phyloP scores from a whole-genome alignment of 1,284 basidiomycete genomes.

The Calocybe gambosa region DNA sequence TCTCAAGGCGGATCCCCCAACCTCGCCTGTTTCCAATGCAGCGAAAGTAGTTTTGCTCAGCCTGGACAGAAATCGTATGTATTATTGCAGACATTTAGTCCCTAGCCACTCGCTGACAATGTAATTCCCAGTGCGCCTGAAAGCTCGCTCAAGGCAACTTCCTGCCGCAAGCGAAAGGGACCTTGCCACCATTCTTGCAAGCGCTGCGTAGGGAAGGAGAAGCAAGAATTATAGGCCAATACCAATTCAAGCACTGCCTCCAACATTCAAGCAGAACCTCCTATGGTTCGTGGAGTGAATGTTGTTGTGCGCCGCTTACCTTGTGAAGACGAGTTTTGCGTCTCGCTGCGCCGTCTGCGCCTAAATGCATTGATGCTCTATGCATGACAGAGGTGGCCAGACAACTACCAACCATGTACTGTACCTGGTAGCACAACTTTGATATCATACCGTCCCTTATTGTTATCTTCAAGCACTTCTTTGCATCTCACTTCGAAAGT shows the following conservation, averaged over 20 bases:
- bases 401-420: neutral
- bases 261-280: neutral
- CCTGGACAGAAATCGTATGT: constrained; percentile 86
- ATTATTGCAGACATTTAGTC: constrained; percentile 5
- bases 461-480: no score
- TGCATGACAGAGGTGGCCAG: neutral
- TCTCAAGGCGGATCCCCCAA: constrained; percentile 39
- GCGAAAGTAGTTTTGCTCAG: constrained; percentile 84
- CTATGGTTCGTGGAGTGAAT: neutral
- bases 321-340: neutral
- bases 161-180: constrained; percentile 74
- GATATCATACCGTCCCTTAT: no score
- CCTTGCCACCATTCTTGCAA: constrained; percentile 55
- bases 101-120: constrained; percentile 16
- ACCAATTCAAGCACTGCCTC: neutral
- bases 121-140: constrained; percentile 58
- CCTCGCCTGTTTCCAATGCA: constrained; percentile 30
- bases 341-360: neutral
- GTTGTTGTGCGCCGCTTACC: neutral
- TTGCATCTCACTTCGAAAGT: no score
- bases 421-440: no score
- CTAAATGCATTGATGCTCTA: no score
- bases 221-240: neutral
- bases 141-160: constrained; percentile 77
- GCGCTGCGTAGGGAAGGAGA: constrained; percentile 23